phyloP scores from a whole-genome alignment of 495 filamentous ascomycete species.

The Parathielavia hyrcaniae region DNA sequence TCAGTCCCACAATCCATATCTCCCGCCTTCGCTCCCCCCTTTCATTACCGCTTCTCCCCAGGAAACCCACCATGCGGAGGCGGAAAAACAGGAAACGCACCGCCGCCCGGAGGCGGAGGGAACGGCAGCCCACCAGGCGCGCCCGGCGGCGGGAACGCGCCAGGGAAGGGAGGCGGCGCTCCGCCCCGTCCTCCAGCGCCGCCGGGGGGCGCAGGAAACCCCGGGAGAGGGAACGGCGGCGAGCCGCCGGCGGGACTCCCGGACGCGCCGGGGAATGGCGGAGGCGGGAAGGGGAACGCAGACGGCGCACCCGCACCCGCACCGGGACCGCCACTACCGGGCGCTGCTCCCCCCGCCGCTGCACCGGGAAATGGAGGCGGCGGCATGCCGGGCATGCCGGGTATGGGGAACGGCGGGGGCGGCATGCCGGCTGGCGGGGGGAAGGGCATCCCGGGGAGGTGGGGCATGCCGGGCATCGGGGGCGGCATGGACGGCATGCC shows the following conservation, averaged over 20 bases:
- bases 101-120: constrained; percentile 8
- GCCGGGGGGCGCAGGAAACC: constrained; percentile 48
- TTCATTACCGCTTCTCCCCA: constrained; percentile 25
- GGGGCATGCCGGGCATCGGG: constrained; percentile 38
- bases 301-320: constrained; percentile 6
- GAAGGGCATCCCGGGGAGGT: constrained; percentile 35
- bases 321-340: background rate
- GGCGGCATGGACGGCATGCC: constrained; percentile 31
- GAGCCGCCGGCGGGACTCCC: background rate
- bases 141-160: constrained; percentile 27
- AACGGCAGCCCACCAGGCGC: constrained; percentile 11
- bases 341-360: background rate
- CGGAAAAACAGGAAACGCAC: constrained; percentile 25
- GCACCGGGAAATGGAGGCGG: constrained; percentile 7
- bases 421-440: constrained; percentile 12
- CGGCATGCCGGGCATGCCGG: constrained; percentile 32
- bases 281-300: constrained; percentile 10
- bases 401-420: constrained; percentile 53
- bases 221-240: constrained; percentile 45
- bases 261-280: constrained; percentile 1
- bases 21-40: background rate
- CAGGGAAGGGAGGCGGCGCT: constrained; percentile 31
- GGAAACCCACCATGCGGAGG: constrained; percentile 37
- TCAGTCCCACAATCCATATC: background rate
- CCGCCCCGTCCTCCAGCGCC: background rate